phyloP scores from a whole-genome alignment of 305 asterid genomes.

The Ruellia speciosa region DNA sequence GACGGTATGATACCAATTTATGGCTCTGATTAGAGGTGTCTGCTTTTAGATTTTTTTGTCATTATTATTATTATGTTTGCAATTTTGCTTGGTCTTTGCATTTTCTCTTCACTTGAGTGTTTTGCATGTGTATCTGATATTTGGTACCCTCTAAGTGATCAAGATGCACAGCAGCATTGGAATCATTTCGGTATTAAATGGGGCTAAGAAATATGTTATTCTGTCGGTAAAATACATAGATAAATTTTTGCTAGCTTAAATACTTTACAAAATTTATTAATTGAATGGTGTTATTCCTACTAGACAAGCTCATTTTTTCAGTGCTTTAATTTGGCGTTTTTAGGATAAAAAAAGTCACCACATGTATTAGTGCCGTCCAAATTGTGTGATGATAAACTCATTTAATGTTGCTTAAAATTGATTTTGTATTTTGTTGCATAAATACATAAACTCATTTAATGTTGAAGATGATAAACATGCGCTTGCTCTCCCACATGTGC shows the following conservation, averaged over 20 bases:
- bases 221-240: not conserved
- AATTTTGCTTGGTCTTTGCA: constrained; percentile 3
- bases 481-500: not conserved
- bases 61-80: constrained; percentile 15
- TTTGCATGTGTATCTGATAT: not conserved
- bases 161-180: too few species aligned
- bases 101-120: constrained; percentile 13
- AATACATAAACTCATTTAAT: not conserved
- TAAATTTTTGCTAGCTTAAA: constrained; percentile 1
- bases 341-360: too few species aligned
- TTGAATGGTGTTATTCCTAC: constrained; percentile 14
- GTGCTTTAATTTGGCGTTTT: not conserved
- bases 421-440: not conserved
- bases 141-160: not conserved
- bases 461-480: not conserved
- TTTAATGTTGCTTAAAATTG: too few species aligned
- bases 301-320: not conserved
- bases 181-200: too few species aligned
- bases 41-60: not conserved
- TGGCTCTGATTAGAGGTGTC: constrained; percentile 15
- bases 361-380: too few species aligned
- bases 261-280: constrained; percentile 6
- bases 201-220: too few species aligned
- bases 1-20: constrained; percentile 49
- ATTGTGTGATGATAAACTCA: too few species aligned